Evolutionary conservation across 192 early-diverging fungal species (phyloP).

Genomic region (Hyaloraphidium curvatum): DNA sequence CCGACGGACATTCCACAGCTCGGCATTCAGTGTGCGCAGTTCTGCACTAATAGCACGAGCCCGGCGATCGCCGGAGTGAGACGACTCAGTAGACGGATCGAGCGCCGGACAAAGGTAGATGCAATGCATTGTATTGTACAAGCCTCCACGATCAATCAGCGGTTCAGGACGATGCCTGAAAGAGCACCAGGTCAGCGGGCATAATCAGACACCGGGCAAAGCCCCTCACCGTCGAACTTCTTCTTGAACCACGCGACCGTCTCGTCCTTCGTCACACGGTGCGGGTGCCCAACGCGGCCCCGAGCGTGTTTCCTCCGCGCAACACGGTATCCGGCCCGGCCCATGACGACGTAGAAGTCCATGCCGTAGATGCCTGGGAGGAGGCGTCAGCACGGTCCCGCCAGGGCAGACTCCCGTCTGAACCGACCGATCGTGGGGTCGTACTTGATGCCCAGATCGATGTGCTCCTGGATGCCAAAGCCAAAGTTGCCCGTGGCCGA

Average conservation of each 20-base stretch:
- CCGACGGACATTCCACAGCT: too few relatives aligned
- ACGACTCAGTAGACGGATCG: too few relatives aligned
- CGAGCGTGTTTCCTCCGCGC: constrained; percentile 75
- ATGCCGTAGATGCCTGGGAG: constrained; percentile 45
- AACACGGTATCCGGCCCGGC: constrained; percentile 90
- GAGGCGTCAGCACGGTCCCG: background rate
- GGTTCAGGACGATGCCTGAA: constrained; percentile 55
- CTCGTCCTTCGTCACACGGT: constrained; percentile 91
- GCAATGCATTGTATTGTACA: too few relatives aligned
- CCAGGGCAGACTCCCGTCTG: too few relatives aligned
- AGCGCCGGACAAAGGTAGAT: too few relatives aligned
- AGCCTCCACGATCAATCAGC: constrained; percentile 37
- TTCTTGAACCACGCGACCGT: constrained; percentile 97
- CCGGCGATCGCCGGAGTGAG: too few relatives aligned
- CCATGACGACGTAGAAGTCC: constrained; percentile 99
- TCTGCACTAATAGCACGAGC: too few relatives aligned
- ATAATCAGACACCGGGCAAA: background rate
- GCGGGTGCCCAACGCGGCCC: constrained; percentile 66
- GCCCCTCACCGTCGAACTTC: constrained; percentile 22
- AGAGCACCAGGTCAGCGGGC: constrained; percentile 1
- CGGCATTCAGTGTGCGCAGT: too few relatives aligned
- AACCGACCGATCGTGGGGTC: constrained; percentile 84
- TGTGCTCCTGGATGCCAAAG: constrained; percentile 99
- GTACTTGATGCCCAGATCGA: constrained; percentile 99
- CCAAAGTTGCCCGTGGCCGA: constrained; percentile 98